phyloP scores from a whole-genome alignment of 2,329 filamentous ascomycete genomes.

The Diaporthe helianthi region DNA sequence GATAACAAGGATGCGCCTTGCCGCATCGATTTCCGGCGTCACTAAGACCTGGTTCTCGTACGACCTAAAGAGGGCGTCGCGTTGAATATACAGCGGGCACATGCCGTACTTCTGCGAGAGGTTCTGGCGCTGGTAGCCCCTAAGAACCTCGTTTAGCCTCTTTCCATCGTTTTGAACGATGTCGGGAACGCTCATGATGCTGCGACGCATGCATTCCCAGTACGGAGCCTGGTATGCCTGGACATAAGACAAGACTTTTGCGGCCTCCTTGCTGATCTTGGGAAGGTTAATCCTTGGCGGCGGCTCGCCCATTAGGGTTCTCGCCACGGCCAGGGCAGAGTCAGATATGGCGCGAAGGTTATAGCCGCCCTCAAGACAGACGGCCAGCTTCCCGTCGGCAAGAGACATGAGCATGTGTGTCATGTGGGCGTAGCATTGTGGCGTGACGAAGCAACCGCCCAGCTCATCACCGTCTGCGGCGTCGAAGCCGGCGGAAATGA shows the following conservation, averaged over 20 bases:
- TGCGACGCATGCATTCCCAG: conserved; percentile 88
- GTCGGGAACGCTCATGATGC: conserved; percentile 61
- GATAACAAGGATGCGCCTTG: conserved; percentile 77
- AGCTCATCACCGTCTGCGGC: conserved; percentile 92
- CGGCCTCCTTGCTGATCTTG: conserved; percentile 64
- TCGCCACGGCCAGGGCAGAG: conserved; percentile 89
- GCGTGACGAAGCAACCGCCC: conserved; percentile 90
- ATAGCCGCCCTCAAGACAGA: conserved; percentile 95
- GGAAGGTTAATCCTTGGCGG: conserved; percentile 68
- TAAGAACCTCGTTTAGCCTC: conserved; percentile 80
- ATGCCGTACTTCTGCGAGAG: conserved; percentile 78
- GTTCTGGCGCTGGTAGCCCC: conserved; percentile 75
- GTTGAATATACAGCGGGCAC: conserved; percentile 80
- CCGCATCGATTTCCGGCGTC: conserved; percentile 72
- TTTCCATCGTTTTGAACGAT: conserved; percentile 61
- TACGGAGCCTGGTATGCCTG: conserved; percentile 70
- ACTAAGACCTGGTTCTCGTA: conserved; percentile 89
- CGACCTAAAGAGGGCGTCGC: conserved; percentile 73
- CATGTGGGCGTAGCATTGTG: conserved; percentile 95
- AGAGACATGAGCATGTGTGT: conserved; percentile 99
- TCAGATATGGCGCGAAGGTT: conserved; percentile 92
- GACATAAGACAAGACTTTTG: conserved; percentile 63
- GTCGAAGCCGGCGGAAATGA: conserved; percentile 95
- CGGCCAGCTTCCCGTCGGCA: conserved; percentile 84
- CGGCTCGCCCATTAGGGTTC: conserved; percentile 94